A percentile compares a stretch with the other conserved stretches of the same genome.
phyloP scores from a whole-genome alignment of 805 yeast species.

The Wickerhamiella parazyma region DNA sequence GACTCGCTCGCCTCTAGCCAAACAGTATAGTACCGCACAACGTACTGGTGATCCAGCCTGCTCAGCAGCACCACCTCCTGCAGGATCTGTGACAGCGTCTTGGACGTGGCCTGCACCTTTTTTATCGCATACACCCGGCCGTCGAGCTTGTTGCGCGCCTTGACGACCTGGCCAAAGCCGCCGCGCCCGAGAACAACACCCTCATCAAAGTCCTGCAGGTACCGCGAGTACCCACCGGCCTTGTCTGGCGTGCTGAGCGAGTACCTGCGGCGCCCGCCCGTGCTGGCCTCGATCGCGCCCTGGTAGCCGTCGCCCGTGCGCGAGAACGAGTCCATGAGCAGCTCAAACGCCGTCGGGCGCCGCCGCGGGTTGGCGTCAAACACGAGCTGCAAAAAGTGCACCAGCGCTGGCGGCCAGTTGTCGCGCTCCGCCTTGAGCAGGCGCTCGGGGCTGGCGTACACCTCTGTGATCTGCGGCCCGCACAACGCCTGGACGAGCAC shows the following conservation, averaged over 20 bases:
- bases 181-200: constrained; percentile 85
- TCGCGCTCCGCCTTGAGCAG: constrained; percentile 33
- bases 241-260: constrained; percentile 12
- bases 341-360: constrained; percentile 71
- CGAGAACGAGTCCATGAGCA: constrained; percentile 70
- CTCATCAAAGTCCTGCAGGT: constrained; percentile 89
- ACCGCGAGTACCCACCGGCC: constrained; percentile 41
- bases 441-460: constrained; percentile 48
- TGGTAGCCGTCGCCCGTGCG: constrained; percentile 25
- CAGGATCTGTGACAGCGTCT: constrained; percentile 51
- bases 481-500: constrained; percentile 51
- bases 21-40: constrained; percentile 91
- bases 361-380: constrained; percentile 52
- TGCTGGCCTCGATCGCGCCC: background rate
- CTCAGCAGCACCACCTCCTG: constrained; percentile 89
- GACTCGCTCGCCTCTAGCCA: constrained; percentile 66
- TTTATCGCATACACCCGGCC: constrained; percentile 93
- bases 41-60: constrained; percentile 85
- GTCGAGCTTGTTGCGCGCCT: constrained; percentile 83
- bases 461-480: constrained; percentile 43
- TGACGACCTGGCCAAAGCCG: constrained; percentile 97
- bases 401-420: constrained; percentile 42
- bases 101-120: constrained; percentile 54
- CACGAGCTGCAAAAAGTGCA: constrained; percentile 53
- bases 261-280: constrained; percentile 4